Percentiles rank a stretch among this genome's conserved stretches.
Evolutionary conservation across 1,284 basidiomycete genomes (phyloP).

Genomic region (Wallemia hederae): DNA sequence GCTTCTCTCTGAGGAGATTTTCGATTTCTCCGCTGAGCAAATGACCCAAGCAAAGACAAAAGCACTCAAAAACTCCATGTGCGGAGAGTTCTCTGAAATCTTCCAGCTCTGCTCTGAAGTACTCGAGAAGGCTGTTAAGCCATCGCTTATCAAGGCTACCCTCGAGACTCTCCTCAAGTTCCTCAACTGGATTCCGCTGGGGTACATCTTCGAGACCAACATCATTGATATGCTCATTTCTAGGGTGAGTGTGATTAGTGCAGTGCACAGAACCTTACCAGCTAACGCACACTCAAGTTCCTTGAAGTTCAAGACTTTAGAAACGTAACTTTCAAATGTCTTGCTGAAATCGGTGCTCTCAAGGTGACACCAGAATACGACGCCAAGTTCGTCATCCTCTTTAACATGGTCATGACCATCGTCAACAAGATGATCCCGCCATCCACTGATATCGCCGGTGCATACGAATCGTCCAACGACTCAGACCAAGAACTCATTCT

Average conservation of each 20-base stretch:
- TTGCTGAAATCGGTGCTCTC: slow-evolving; percentile 84
- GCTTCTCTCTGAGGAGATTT: slow-evolving; percentile 93
- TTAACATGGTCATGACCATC: slow-evolving; percentile 93
- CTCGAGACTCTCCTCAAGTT: slow-evolving; percentile 86
- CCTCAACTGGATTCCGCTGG: slow-evolving; percentile 96
- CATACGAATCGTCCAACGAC: slow-evolving; percentile 70
- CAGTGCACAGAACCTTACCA: not conserved
- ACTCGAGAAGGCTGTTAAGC: slow-evolving; percentile 88
- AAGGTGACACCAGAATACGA: slow-evolving; percentile 97
- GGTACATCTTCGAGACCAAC: slow-evolving; percentile 95
- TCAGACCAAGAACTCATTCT: slow-evolving; percentile 89
- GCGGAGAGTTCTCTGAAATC: slow-evolving; percentile 83
- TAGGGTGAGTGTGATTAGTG: not conserved
- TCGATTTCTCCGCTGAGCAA: slow-evolving; percentile 94
- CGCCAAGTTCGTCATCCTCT: slow-evolving; percentile 85
- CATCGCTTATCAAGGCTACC: slow-evolving; percentile 78
- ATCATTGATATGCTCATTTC: slow-evolving; percentile 43
- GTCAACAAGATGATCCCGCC: slow-evolving; percentile 95
- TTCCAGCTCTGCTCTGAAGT: slow-evolving; percentile 90
- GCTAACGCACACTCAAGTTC: slow-evolving; percentile 28
- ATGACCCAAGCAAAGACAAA: slow-evolving; percentile 98
- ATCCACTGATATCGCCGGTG: slow-evolving; percentile 43
- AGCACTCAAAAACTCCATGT: slow-evolving; percentile 91
- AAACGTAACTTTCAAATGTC: slow-evolving; percentile 86
- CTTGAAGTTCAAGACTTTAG: slow-evolving; percentile 90